A percentile compares a stretch with the other conserved stretches of the same genome.
Conservation (phyloP, 805 yeast species). For the Tetrapisispora arboricola region DNA sequence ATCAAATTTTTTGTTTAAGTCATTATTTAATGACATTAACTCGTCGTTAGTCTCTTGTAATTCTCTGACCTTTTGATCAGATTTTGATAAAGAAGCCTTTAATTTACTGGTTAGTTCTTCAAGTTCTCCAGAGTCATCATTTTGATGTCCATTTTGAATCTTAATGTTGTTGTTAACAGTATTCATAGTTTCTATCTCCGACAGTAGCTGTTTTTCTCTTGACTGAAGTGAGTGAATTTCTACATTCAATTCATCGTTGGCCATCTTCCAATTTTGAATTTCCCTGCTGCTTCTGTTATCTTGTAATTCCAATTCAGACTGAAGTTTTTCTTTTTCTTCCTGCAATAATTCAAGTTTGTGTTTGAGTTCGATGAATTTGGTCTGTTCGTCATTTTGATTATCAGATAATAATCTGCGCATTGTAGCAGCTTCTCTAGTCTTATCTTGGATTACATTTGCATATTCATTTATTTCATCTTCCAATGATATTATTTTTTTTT, state of each 20-base stretch:
- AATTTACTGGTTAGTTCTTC: conserved; percentile 31
- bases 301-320: conserved; percentile 39
- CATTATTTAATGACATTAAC: conserved; percentile 56
- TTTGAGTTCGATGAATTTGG: conserved; percentile 44
- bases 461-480: conserved; percentile 80
- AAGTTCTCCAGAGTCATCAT: conserved; percentile 26
- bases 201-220: conserved; percentile 27
- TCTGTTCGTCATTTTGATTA: conserved; percentile 47
- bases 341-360: conserved; percentile 38
- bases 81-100: conserved; percentile 41
- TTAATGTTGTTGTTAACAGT: conserved; percentile 24
- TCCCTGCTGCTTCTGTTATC: conserved; percentile 54
- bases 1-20: conserved; percentile 54
- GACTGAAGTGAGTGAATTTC: conserved; percentile 28
- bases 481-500: conserved; percentile 48
- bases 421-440: conserved; percentile 67
- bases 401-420: conserved; percentile 62
- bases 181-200: conserved; percentile 26
- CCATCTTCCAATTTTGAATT: conserved; percentile 47
- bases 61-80: conserved; percentile 45
- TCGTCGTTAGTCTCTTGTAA: conserved; percentile 42
- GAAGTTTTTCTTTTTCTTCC: conserved; percentile 56
- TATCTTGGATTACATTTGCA: conserved; percentile 62
- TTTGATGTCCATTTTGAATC: conserved; percentile 17
- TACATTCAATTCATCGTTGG: conserved; percentile 33